Evolutionary conservation across 192 early-diverging fungal genomes (phyloP).

Genomic region (Entomortierella lignicola): DNA sequence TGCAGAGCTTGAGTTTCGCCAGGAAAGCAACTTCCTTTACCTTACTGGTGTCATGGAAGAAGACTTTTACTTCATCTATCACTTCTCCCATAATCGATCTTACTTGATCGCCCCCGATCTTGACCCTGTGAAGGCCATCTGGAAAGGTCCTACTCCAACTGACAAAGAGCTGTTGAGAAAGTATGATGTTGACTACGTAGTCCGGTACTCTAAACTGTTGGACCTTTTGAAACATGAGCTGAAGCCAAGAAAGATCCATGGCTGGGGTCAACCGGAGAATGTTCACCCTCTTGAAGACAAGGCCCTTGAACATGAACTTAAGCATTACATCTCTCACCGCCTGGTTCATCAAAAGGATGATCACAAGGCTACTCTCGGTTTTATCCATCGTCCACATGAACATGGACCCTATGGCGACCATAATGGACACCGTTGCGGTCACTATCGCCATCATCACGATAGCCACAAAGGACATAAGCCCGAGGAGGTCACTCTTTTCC

Average conservation of each 20-base stretch:
- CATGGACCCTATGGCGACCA: constrained; percentile 49
- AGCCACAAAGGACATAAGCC: constrained; percentile 40
- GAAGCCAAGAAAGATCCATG: constrained; percentile 59
- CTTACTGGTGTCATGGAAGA: constrained; percentile 83
- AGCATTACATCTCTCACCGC: constrained; percentile 39
- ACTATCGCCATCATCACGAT: constrained; percentile 15
- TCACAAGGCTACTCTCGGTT: neutral
- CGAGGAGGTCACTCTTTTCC: constrained; percentile 56
- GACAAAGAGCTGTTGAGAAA: constrained; percentile 60
- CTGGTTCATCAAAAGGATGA: constrained; percentile 7
- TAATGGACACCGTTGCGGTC: constrained; percentile 32
- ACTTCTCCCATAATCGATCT: constrained; percentile 68
- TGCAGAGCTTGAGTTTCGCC: constrained; percentile 84
- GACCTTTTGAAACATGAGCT: constrained; percentile 54
- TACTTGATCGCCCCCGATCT: constrained; percentile 78
- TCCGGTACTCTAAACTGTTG: constrained; percentile 68
- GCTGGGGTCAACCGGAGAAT: constrained; percentile 54
- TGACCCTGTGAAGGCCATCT: constrained; percentile 76
- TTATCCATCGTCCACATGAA: constrained; percentile 9
- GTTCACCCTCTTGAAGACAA: constrained; percentile 29
- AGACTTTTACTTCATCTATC: constrained; percentile 76
- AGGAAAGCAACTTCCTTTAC: constrained; percentile 91
- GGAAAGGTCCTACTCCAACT: constrained; percentile 80
- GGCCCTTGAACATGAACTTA: constrained; percentile 31
- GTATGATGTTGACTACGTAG: constrained; percentile 80